Percentiles rank a stretch among this genome's conserved stretches.
phyloP scores from a whole-genome alignment of 202 grass and related monocot species.

The Elaeis oleifera region DNA sequence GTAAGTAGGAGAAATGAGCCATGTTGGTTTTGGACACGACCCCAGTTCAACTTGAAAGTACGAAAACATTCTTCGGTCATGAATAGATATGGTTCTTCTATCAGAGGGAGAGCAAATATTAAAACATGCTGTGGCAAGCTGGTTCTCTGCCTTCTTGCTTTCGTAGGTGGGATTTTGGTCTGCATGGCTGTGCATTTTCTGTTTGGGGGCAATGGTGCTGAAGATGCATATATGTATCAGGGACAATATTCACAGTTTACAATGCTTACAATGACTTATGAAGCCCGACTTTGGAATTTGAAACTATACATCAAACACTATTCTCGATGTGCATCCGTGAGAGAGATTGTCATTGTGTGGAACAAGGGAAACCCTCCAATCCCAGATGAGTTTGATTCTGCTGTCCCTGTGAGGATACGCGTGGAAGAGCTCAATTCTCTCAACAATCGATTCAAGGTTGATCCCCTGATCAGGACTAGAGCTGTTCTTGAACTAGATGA shows the following conservation, averaged over 20 bases:
- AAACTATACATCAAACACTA: constrained; percentile 92
- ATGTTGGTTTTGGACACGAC: constrained; percentile 32
- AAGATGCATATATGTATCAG: constrained; percentile 67
- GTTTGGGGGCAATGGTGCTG: constrained; percentile 58
- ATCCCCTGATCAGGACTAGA: constrained; percentile 76
- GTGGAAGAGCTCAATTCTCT: constrained; percentile 84
- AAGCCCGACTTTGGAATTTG: constrained; percentile 90
- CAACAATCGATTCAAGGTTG: constrained; percentile 80
- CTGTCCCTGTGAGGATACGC: constrained; percentile 75
- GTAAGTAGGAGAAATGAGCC: constrained; percentile 50
- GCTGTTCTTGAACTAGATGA: constrained; percentile 92
- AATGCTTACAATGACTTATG: constrained; percentile 91
- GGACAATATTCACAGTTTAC: constrained; percentile 84
- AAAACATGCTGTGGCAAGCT: constrained; percentile 62
- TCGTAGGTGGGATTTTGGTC: constrained; percentile 37
- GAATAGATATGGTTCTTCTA: constrained; percentile 46
- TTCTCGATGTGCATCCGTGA: constrained; percentile 82
- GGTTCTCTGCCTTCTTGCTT: constrained; percentile 48
- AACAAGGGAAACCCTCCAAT: constrained; percentile 85
- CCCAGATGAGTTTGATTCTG: constrained; percentile 55
- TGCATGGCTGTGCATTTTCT: constrained; percentile 90
- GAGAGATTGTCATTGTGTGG: constrained; percentile 92
- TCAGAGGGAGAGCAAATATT: constrained; percentile 57
- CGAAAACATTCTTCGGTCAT: constrained; percentile 46
- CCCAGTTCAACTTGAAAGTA: constrained; percentile 55